Evolutionary conservation across 495 filamentous ascomycete genomes (phyloP), one percentile per base, ranked within the genome.

Genomic region (Oleoguttula mirabilis): DNA sequence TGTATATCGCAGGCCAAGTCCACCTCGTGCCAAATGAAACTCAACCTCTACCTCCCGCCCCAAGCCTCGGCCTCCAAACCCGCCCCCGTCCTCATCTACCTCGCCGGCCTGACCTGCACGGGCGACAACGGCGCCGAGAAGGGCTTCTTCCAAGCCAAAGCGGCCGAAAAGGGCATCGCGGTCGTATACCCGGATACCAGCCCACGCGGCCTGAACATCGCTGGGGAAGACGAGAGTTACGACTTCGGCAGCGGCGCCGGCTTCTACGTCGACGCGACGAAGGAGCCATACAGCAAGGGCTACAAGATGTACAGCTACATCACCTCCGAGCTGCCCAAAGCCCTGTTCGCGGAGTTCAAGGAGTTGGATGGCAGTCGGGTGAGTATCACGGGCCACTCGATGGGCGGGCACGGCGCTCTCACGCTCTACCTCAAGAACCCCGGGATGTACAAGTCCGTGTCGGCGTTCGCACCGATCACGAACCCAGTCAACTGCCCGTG

Each of bases 281-380:
- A 67, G 23, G 68, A 70, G 1, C 85, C 84, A 0, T 98, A 77
- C 69, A 62, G 60, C 24, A 62, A 63, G 14, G 74, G 80, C 39
- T 96, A 96, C 61, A 79, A 80, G 43, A 98, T 98, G 90, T 84
- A 94, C 65, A 79, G 68, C 48, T 98, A 98, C 64, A 72, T 96
- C 45, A 77, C 81, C 0, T 56, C 68, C 20, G 90, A 98, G 56
- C 73, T 98, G 8, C 88, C 88, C 0, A 51, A 64, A n/a, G 65
- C 76, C 0, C 71, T 95, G 7, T 93, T 86, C 60, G 59, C 55
- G 10, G 63, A 69, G 3, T 84, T 82, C 51, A 47, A 48, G 22
- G 61, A 68, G 11, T 60, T 98, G 2, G 87, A 94, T 58, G 37
- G 56, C 0, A 63, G 52, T 12, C 64, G 77, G 0, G 75, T 94